These are phyloP conservation scores for Boletus barrowsii DNA, from an alignment of 768 basidiomycete species.

Conservation along the genomic window DNA sequence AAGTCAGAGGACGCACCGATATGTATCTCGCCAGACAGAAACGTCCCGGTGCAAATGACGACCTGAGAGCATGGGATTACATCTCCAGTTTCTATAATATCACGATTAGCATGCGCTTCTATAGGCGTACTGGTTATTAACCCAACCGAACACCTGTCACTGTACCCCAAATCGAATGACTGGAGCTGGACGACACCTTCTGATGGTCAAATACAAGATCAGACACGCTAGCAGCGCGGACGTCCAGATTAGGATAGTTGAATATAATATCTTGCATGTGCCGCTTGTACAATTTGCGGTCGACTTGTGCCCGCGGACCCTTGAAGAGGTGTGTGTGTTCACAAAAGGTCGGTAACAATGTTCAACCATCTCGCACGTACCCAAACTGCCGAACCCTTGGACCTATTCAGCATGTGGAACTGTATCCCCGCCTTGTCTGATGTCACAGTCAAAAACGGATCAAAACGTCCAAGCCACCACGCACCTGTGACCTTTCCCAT, in stretches of 20 bases:
- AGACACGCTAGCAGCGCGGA: conserved; percentile 72
- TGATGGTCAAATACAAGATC: conserved; percentile 66
- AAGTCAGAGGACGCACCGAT: conserved; percentile 50
- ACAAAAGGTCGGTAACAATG: background rate
- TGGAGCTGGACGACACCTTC: conserved; percentile 22
- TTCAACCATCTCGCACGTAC: conserved; percentile 40
- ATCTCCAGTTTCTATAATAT: conserved; percentile 62
- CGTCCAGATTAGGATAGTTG: conserved; percentile 64
- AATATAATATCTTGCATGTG: conserved; percentile 73
- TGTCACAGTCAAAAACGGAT: background rate
- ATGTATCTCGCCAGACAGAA: conserved; percentile 88
- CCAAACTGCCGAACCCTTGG: conserved; percentile 89
- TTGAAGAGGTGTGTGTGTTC: conserved; percentile 27
- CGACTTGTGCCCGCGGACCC: conserved; percentile 90
- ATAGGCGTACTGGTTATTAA: conserved; percentile 23
- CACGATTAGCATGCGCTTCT: background rate
- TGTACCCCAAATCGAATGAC: conserved; percentile 43
- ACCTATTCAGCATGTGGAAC: conserved; percentile 81
- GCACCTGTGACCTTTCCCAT: conserved; percentile 81
- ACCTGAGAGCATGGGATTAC: conserved; percentile 74
- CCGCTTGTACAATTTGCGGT: conserved; percentile 76
- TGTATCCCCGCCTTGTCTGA: conserved; percentile 86
- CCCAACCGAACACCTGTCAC: conserved; percentile 69
- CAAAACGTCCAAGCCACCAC: conserved; percentile 13
- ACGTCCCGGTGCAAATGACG: conserved; percentile 89